These are phyloP conservation scores for Echinochloa phyllopogon DNA, from an alignment of 176 grass and related monocot genomes.

Conservation along the genomic window DNA sequence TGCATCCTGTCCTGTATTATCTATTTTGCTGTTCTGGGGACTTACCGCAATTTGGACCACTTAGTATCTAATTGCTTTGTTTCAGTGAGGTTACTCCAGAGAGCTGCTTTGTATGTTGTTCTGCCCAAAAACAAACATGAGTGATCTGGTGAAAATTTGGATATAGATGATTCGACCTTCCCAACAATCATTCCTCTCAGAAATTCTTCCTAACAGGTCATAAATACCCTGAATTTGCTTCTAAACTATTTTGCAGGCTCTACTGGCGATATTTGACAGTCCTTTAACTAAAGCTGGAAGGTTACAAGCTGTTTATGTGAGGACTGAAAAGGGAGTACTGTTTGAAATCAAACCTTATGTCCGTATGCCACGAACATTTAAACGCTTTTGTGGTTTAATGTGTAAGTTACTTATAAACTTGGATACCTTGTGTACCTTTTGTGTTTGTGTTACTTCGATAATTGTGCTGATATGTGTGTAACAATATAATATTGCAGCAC, in stretches of 20 bases:
- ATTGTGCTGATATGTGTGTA: constrained; percentile 26
- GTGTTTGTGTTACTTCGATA: background rate
- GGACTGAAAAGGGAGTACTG: constrained; percentile 88
- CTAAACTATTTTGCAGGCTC: constrained; percentile 58
- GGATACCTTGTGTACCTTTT: background rate
- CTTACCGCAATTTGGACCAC: background rate
- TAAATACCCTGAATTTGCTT: background rate
- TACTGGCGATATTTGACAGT: constrained; percentile 97
- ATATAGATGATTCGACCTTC: background rate
- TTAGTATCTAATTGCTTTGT: constrained; percentile 6
- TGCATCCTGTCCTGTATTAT: background rate
- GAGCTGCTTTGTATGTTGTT: background rate
- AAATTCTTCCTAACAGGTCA: background rate
- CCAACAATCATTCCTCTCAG: background rate
- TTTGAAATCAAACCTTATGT: constrained; percentile 98
- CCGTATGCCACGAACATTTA: constrained; percentile 87
- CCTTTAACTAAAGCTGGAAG: constrained; percentile 93
- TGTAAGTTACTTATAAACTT: constrained; percentile 61
- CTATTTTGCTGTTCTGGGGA: background rate
- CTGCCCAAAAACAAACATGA: background rate
- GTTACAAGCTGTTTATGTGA: constrained; percentile 93
- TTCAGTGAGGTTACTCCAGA: background rate
- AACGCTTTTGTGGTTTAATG: constrained; percentile 90
- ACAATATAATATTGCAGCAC: constrained; percentile 56
- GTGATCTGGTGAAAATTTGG: background rate